phyloP scores from a whole-genome alignment of 345 rosid genomes.

The Melaleuca alternifolia region DNA sequence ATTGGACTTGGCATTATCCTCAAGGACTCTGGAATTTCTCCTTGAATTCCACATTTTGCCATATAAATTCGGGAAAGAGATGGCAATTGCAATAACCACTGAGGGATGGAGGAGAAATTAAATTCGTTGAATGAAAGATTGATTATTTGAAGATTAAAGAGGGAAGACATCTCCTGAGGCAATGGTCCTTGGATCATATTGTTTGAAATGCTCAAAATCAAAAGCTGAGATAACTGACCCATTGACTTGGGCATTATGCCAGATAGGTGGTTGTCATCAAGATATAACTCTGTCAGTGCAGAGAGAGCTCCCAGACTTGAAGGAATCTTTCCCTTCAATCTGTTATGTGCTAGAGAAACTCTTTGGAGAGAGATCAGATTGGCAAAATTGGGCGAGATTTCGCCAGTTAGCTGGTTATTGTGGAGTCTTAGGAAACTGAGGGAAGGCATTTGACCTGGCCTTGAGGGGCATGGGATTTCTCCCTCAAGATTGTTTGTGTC shows the following conservation, averaged over 20 bases:
- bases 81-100: conserved; percentile 25
- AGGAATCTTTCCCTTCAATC: conserved; percentile 36
- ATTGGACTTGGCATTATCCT: conserved; percentile 27
- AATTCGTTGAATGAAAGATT: conserved; percentile 43
- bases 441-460: conserved; percentile 19
- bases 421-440: conserved; percentile 37
- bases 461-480: conserved; percentile 22
- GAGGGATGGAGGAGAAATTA: conserved; percentile 27
- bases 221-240: conserved; percentile 24
- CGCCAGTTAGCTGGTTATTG: conserved; percentile 28
- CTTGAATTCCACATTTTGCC: conserved; percentile 39
- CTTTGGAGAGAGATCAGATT: conserved; percentile 32
- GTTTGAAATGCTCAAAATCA: conserved; percentile 22
- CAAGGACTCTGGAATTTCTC: conserved; percentile 30
- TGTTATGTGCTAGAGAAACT: conserved; percentile 36
- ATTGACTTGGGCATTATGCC: conserved; percentile 27
- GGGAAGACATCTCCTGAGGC: conserved; percentile 29
- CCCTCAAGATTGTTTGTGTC: conserved; percentile 33
- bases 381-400: conserved; percentile 20
- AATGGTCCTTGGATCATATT: conserved; percentile 32
- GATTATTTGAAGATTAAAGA: conserved; percentile 34
- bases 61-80: conserved; percentile 31
- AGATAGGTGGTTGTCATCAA: conserved; percentile 23
- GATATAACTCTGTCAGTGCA: conserved; percentile 38
- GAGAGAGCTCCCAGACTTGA: conserved; percentile 28